phyloP scores from a whole-genome alignment of 768 basidiomycete species.

The Holtermannia corniformis region DNA sequence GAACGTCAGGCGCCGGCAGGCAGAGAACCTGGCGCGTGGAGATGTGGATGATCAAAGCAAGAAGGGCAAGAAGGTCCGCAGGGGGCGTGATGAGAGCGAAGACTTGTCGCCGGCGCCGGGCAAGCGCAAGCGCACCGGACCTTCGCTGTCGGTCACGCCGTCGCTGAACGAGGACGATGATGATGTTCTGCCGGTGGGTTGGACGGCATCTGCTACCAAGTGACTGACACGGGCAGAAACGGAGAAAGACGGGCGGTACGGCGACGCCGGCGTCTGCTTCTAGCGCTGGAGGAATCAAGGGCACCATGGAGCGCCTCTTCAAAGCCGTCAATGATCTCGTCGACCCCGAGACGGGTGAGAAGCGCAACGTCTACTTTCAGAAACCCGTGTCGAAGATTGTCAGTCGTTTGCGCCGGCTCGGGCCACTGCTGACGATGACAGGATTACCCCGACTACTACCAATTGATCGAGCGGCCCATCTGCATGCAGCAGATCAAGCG shows the following conservation, averaged over 20 bases:
- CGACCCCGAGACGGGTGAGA: conserved; percentile 25
- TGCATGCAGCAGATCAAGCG: conserved; percentile 78
- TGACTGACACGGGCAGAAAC: conserved; percentile 33
- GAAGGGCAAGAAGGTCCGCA: conserved; percentile 67
- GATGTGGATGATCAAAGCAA: conserved; percentile 36
- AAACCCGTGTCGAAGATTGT: conserved; percentile 37
- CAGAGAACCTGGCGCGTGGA: conserved; percentile 19
- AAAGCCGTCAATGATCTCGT: conserved; percentile 25
- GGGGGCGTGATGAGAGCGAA: conserved; percentile 61
- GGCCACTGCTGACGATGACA: conserved; percentile 31
- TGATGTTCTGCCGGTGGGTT: conserved; percentile 7
- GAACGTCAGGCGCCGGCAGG: conserved; percentile 23
- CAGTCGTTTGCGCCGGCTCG: conserved; percentile 35
- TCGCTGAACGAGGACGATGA: neutral
- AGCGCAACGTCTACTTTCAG: conserved; percentile 37
- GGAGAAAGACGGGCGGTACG: conserved; percentile 21
- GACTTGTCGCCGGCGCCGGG: conserved; percentile 41
- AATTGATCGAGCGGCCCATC: conserved; percentile 77
- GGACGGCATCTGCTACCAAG: no score
- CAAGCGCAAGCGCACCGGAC: neutral
- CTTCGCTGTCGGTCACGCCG: neutral
- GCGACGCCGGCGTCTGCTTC: neutral
- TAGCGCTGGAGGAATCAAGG: conserved; percentile 15
- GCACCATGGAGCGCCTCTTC: conserved; percentile 28
- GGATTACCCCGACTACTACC: conserved; percentile 90